Evolutionary conservation across 768 basidiomycete species (phyloP), one percentile per base, ranked within the genome.

Genomic region (Lactifluus volemus): DNA sequence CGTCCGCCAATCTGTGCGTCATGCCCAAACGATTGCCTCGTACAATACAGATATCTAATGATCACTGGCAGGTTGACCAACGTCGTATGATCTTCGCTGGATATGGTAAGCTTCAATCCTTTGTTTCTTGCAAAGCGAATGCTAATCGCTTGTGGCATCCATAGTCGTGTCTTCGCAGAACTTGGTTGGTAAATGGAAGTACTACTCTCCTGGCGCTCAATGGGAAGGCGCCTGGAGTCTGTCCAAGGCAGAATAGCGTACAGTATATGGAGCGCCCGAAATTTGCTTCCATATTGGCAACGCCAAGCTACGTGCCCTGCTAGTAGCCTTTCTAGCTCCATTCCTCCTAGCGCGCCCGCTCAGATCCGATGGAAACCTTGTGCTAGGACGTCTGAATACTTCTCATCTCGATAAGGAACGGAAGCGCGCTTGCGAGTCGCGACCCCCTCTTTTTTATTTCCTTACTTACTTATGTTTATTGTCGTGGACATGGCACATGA

Each of bases 111-210:
- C 42, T 10, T 38, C 5, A n/a, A n/a, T 39, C 12, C 1, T 6
- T 30, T n/a, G 15, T 45, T 32, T 30, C 11, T 25, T 11, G 41
- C n/a, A n/a, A 8, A 29, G 42, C n/a, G 42, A 7, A 32, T 30
- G 19, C 38, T 63, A 29, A 61, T 51, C 49, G 4, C 38, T 34
- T 29, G 45, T 12, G 11, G 45, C 29, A 12, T 49, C 10, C n/a
- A 41, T 32, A 66, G 65, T 66, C 10, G 38, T 65, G 17, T 65
- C 65, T n/a, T 61, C 60, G n/a, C 63, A 65, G 19, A 55, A 66
- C 50, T 32, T 66, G 19, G 63, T 65, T 39, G 65, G 65, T 17
- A 53, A 49, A 53, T 65, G 63, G 56, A 58, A 53, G 47, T 53
- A 51, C 29, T 49, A 32, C 42, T 47, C 21, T 44, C 58, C 55